Percentiles rank a stretch among this genome's conserved stretches.
These are phyloP conservation scores for Pigoraptor vietnamica DNA, from an alignment of 78 protist genomes.

Conservation along the genomic window DNA sequence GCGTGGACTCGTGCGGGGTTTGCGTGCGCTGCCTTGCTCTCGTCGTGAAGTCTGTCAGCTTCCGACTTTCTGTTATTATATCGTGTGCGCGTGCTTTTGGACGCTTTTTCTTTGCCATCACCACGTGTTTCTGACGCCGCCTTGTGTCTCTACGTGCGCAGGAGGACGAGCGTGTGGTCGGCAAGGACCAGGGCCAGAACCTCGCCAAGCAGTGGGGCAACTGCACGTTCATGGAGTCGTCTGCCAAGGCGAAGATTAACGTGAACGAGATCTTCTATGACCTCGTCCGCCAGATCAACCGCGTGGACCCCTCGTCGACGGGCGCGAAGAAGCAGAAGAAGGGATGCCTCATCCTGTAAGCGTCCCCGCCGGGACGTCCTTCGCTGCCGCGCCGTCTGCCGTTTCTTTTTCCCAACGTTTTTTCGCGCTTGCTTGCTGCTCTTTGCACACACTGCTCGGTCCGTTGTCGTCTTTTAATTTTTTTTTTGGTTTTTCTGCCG, in stretches of 20 bases:
- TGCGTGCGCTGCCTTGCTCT: too few relatives aligned
- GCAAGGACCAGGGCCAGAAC: slow-evolving; percentile 41
- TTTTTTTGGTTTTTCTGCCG: background rate
- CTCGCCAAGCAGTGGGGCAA: slow-evolving; percentile 38
- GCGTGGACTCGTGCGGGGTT: background rate
- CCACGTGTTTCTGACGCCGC: background rate
- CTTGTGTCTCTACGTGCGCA: slow-evolving; percentile 29
- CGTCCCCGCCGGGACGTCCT: too few relatives aligned
- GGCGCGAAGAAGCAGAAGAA: slow-evolving; percentile 1
- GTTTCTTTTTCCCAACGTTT: background rate
- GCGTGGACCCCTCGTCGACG: background rate
- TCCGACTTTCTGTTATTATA: too few relatives aligned
- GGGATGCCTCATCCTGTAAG: slow-evolving; percentile 14
- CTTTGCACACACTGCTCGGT: background rate
- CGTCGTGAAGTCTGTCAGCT: too few relatives aligned
- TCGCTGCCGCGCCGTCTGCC: background rate
- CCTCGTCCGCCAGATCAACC: slow-evolving; percentile 42
- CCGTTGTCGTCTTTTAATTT: background rate
- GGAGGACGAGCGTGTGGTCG: slow-evolving; percentile 63
- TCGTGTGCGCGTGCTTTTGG: too few relatives aligned
- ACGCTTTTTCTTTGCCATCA: too few relatives aligned
- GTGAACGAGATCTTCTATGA: slow-evolving; percentile 25
- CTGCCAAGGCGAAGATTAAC: slow-evolving; percentile 27
- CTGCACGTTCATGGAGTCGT: slow-evolving; percentile 40
- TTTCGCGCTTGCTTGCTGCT: background rate